Evolutionary conservation across 208 protist genomes (phyloP), one percentile per base, ranked within the genome.

Genomic region (Trypanosoma brucei): DNA sequence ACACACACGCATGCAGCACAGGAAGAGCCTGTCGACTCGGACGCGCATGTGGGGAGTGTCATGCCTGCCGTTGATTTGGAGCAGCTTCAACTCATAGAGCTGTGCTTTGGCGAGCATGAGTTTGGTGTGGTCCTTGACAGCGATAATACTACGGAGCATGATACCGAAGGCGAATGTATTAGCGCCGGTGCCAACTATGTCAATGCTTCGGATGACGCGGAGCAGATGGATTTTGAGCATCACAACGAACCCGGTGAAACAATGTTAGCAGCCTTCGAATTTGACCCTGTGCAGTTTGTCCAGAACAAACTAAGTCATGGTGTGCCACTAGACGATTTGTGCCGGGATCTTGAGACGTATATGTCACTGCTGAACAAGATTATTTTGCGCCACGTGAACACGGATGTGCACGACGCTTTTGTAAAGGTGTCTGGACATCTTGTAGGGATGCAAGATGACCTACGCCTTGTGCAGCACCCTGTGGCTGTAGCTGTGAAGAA

Each of bases 41-140:
- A 22, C 22, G 22, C 22, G 22, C 22, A 22, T 22, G 22, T 22
- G 22, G 22, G 22, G 22, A 22, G 22, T 22, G 22, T 22, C 42
- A 6, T 14, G 42, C 42, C 48, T 44, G 45, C 2, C 7, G 54
- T 67, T 7, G 67, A 65, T 38, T 31, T 72, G 58, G 72, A 91
- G 60, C 78, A 92, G 54, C 72, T 94, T 9, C 72, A 88, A 38
- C 80, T 94, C 39, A 83, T 92, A 52, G 81, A 94, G 60, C 71
- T 94, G 0, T 94, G 88, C 66, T 94, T 94, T 68, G 75, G 73
- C 42, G 85, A 94, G 60, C 79, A 91, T 42, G 88, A 94, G 68
- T 92, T 94, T 60, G 88, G 83, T 60, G 80, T 94, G n/a, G 51
- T 70, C 0, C 58, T 84, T 34, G 72, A 87, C 1, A 71, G 67